A percentile compares a stretch with the other conserved stretches of the same genome.
Evolutionary conservation across 1,139 yeast species (phyloP).

Genomic region (Groenewaldozyma sp.): DNA sequence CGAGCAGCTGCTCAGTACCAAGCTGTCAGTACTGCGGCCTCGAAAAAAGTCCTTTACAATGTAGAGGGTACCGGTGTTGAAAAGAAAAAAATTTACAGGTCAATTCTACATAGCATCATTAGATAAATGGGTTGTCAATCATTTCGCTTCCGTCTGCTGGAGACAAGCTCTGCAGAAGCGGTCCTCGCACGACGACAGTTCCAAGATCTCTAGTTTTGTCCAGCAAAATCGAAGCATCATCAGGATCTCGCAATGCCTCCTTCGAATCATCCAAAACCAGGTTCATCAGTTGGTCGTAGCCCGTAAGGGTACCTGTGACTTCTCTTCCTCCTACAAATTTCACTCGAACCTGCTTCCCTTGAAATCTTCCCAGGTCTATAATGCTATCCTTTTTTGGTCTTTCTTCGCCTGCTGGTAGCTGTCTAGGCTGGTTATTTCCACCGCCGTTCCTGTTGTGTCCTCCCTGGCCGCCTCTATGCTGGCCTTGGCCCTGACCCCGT

Average conservation of each 20-base stretch:
- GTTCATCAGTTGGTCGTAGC: constrained; percentile 90
- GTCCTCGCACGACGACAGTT: constrained; percentile 79
- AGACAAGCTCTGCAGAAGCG: constrained; percentile 67
- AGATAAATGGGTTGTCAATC: constrained; percentile 60
- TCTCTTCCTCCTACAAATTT: constrained; percentile 83
- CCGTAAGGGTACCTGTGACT: constrained; percentile 70
- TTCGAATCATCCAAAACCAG: constrained; percentile 78
- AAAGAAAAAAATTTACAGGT: constrained; percentile 1
- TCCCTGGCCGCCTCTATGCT: constrained; percentile 11
- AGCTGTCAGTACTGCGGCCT: constrained; percentile 4
- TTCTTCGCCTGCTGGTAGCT: constrained; percentile 37
- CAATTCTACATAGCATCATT: constrained; percentile 8
- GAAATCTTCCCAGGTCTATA: constrained; percentile 68
- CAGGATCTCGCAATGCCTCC: constrained; percentile 49
- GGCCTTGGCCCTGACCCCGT: constrained; percentile 6
- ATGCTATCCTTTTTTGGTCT: constrained; percentile 89
- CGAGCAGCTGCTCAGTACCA: no score
- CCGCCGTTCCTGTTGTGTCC: constrained; percentile 11
- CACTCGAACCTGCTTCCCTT: constrained; percentile 65
- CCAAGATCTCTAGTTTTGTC: constrained; percentile 58
- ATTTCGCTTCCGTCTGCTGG: constrained; percentile 78
- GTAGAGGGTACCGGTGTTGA: not conserved
- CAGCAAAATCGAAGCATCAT: constrained; percentile 43
- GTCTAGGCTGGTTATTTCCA: constrained; percentile 16
- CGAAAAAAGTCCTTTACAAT: not conserved